phyloP scores from a whole-genome alignment of 225 moss, liverwort and hornwort species.

The Takakia lepidozioides region DNA sequence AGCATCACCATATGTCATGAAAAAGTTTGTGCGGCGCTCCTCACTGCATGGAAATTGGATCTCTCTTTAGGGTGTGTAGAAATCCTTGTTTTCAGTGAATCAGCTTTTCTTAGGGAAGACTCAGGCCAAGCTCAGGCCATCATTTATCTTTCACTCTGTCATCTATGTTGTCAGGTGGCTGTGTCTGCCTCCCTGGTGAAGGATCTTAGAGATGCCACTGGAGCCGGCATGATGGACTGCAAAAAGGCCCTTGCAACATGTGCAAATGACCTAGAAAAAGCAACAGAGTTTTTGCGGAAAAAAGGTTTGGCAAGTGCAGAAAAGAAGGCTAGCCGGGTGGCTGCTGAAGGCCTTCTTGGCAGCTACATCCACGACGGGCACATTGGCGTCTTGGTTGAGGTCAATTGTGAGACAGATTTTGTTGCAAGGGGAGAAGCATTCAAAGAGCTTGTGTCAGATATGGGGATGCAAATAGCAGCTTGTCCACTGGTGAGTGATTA shows the following conservation, averaged over 20 bases:
- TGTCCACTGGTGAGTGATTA: constrained; percentile 48
- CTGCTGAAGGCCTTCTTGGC: constrained; percentile 80
- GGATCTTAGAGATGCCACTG: constrained; percentile 68
- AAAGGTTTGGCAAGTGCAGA: constrained; percentile 91
- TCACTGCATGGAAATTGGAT: no score
- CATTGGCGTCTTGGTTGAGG: constrained; percentile 83
- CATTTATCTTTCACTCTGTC: no score
- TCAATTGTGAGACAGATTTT: constrained; percentile 96
- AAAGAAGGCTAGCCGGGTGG: constrained; percentile 78
- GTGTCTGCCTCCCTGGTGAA: constrained; percentile 70
- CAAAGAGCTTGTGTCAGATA: constrained; percentile 68
- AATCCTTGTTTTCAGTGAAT: no score
- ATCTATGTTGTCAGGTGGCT: constrained; percentile 33
- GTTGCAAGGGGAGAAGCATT: constrained; percentile 75
- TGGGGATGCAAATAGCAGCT: constrained; percentile 88
- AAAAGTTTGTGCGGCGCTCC: no score
- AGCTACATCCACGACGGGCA: constrained; percentile 89
- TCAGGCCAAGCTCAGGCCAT: no score
- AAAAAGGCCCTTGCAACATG: constrained; percentile 78
- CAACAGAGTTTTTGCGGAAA: constrained; percentile 69
- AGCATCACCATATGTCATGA: no score
- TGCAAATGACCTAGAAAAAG: constrained; percentile 66
- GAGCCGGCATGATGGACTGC: constrained; percentile 99
- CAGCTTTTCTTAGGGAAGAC: no score
- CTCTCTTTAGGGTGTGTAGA: no score